Conservation (phyloP, 2,329 filamentous ascomycete genomes). For the Gnomoniopsis smithogilvyi region DNA sequence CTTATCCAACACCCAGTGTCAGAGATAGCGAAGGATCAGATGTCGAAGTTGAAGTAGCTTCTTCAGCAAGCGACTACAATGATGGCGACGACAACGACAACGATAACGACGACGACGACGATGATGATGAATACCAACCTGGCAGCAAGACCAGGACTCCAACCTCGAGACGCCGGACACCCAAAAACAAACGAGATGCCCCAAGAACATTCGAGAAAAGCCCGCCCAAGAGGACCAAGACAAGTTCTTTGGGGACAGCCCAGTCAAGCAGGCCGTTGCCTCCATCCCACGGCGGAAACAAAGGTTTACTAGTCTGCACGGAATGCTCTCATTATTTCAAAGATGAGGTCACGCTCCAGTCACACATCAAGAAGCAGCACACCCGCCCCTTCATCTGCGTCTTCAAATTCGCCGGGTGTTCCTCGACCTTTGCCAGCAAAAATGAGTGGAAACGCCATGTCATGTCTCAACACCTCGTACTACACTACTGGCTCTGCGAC, state of each 20-base stretch:
- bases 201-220: constrained; percentile 4
- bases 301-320: constrained; percentile 27
- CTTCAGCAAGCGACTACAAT: constrained; percentile 6
- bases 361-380: constrained; percentile 51
- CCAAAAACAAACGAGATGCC: constrained; percentile 24
- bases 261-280: constrained; percentile 13
- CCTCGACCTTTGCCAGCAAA: constrained; percentile 70
- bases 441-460: constrained; percentile 97
- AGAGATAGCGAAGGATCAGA: constrained; percentile 14
- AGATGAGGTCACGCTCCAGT: constrained; percentile 41
- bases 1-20: constrained; percentile 16
- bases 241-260: constrained; percentile 9
- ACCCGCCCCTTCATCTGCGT: constrained; percentile 70
- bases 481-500: constrained; percentile 73
- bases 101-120: constrained; percentile 5
- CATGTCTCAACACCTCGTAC: constrained; percentile 72
- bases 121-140: constrained; percentile 8
- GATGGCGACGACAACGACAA: constrained; percentile 6
- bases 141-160: not conserved
- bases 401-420: constrained; percentile 75
- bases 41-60: constrained; percentile 3
- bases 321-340: constrained; percentile 41
- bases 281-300: constrained; percentile 4
- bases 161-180: constrained; percentile 1
- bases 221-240: constrained; percentile 8